Percentiles rank a stretch among this genome's conserved stretches.
These are phyloP conservation scores for Sorghum bicolor DNA, from an alignment of 176 grass and related monocot genomes.

Conservation along the genomic window Sorghum_bicolor_NCBIv3 NC_012878.2:48838501-48839000, in stretches of 20 bases:
- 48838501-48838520: too few relatives aligned
- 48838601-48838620: not conserved
- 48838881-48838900: too few relatives aligned
- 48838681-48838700: not conserved
- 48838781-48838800: not conserved
- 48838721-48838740: not conserved
- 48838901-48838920: not conserved
- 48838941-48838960: constrained; percentile 91
- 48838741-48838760: not conserved
- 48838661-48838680: not conserved
- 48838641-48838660: not conserved
- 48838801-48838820: not conserved
- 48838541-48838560: not conserved
- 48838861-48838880: not conserved
- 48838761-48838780: not conserved
- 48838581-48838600: not conserved
- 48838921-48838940: constrained; percentile 44
- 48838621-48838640: not conserved
- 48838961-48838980: constrained; percentile 94
- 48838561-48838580: not conserved
- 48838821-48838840: not conserved
- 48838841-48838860: not conserved
- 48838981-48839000: constrained; percentile 59
- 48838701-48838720: not conserved
- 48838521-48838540: not conserved